Percentiles rank a stretch among this genome's conserved stretches.
These are phyloP conservation scores for Leccinum incarnatum DNA, from an alignment of 768 basidiomycete species.

Conservation along the genomic window DNA sequence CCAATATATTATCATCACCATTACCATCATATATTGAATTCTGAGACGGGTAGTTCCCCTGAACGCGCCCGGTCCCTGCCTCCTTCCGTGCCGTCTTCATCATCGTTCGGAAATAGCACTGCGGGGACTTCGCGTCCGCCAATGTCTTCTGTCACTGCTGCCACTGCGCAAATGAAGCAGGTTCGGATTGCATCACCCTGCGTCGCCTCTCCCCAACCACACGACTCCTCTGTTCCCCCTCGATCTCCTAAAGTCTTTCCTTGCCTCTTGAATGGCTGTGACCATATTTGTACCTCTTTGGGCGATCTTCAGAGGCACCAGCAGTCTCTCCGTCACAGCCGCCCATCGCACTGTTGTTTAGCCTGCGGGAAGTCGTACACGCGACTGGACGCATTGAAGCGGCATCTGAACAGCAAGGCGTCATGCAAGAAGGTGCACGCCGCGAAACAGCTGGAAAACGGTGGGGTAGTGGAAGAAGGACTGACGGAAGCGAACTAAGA, in stretches of 20 bases:
- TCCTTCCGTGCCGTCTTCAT: not conserved
- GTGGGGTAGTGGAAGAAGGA: conserved; percentile 6
- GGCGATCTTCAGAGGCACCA: conserved; percentile 30
- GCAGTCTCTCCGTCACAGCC: conserved; percentile 28
- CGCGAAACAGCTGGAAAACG: conserved; percentile 8
- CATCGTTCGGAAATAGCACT: not conserved
- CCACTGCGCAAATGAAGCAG: conserved; percentile 12
- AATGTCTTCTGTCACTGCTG: conserved; percentile 1
- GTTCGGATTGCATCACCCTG: conserved; percentile 17
- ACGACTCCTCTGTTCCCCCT: not conserved
- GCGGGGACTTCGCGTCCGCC: conserved; percentile 1
- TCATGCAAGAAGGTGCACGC: conserved; percentile 26
- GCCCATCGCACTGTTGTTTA: conserved; percentile 22
- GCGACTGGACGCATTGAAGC: conserved; percentile 32
- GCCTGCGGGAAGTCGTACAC: conserved; percentile 30
- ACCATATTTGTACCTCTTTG: conserved; percentile 27
- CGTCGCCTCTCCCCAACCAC: conserved; percentile 3
- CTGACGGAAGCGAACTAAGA: conserved; percentile 17
- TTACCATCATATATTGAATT: not conserved
- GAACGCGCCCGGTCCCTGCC: not conserved
- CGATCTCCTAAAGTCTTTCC: conserved; percentile 20
- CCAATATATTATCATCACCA: not conserved
- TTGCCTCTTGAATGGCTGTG: conserved; percentile 25
- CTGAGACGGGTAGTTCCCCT: not conserved
- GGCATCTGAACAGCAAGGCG: conserved; percentile 30